Evolutionary conservation across 2,329 filamentous ascomycete species (phyloP).

Genomic region (Sordariomycetes sp.): DNA sequence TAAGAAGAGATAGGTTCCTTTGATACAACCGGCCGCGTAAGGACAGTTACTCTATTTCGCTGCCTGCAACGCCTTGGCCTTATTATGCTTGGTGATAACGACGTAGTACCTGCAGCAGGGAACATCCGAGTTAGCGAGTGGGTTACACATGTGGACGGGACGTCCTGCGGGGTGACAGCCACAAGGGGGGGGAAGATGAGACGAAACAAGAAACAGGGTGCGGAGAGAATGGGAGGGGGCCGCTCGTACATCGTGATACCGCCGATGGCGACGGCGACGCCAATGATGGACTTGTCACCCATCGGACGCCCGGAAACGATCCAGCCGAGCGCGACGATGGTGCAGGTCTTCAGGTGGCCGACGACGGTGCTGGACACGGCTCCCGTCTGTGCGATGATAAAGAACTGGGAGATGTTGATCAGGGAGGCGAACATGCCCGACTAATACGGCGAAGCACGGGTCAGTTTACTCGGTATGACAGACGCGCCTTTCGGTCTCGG

Average conservation of each 20-base stretch:
- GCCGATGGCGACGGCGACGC: slow-evolving; percentile 43
- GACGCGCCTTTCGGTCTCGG: background rate
- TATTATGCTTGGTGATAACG: slow-evolving; percentile 34
- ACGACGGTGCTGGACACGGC: slow-evolving; percentile 56
- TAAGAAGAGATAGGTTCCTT: background rate
- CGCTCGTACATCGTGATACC: slow-evolving; percentile 46
- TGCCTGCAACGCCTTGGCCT: slow-evolving; percentile 7
- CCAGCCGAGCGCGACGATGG: slow-evolving; percentile 56
- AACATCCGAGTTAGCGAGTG: background rate
- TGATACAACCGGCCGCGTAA: background rate
- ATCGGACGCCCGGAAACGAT: slow-evolving; percentile 41
- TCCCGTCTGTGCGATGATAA: slow-evolving; percentile 50
- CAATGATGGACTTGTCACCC: slow-evolving; percentile 42
- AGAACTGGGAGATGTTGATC: slow-evolving; percentile 56
- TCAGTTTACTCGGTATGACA: background rate
- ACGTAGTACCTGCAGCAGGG: slow-evolving; percentile 28
- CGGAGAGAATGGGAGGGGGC: background rate
- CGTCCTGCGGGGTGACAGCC: background rate
- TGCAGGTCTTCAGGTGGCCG: slow-evolving; percentile 55
- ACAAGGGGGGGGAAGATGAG: background rate
- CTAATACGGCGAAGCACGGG: slow-evolving; percentile 20
- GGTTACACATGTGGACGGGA: background rate
- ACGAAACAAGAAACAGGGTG: slow-evolving; percentile 23
- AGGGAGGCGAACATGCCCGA: slow-evolving; percentile 52
- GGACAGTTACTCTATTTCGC: background rate